Base-by-base conservation (phyloP, 1,139 yeast species). In the Blastobotrys persicus region DNA sequence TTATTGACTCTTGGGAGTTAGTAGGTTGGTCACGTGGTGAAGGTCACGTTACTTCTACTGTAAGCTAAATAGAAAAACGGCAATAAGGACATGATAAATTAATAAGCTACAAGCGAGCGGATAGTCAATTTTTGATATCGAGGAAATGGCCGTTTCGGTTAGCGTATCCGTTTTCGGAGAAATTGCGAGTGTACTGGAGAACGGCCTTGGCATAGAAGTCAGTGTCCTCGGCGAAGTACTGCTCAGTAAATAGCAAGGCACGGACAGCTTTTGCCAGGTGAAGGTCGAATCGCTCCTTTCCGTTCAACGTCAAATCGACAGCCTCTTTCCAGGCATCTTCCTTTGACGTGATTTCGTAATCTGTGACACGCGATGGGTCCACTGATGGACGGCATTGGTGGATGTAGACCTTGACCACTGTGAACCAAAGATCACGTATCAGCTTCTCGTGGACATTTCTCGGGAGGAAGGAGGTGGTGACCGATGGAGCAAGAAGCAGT, bases 221-320 rank as follows among this genome's bases (percentile, higher is more conserved):
- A 6, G 26, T 13, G 11, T 37, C 41, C 32, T 59, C 60, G 12
- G 50, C 45, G 11, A 48, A 42, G 38, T 53, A 50, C 47, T 37
- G 47, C 33, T 59, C 62, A 1, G 62, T 53, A 35, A 62, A 57
- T 42, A 61, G 48, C 40, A 62, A 43, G 2, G 65, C 60, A 16
- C 67, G 46, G 12, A 59, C 54, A 2, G 62, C 66, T 45, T 63
- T 63, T 39, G 60, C 52, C 26, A 54, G 54, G 42, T 62, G 66
- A 7, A 55, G 46, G 39, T 63, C 66, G 42, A 46, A 45, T 12
- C 49, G 46, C 20, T 32, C 41, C 2, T 40, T 50, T 2, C 60
- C 57, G n/a, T 46, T 44, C 13, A 60, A 47, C 12, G 58, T 55
- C 31, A 42, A 42, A 2, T 53, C 48, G 9, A 60, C 54, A 2